phyloP scores from a whole-genome alignment of 352 stramenopile species.

The Pythium scleroteichum region DNA sequence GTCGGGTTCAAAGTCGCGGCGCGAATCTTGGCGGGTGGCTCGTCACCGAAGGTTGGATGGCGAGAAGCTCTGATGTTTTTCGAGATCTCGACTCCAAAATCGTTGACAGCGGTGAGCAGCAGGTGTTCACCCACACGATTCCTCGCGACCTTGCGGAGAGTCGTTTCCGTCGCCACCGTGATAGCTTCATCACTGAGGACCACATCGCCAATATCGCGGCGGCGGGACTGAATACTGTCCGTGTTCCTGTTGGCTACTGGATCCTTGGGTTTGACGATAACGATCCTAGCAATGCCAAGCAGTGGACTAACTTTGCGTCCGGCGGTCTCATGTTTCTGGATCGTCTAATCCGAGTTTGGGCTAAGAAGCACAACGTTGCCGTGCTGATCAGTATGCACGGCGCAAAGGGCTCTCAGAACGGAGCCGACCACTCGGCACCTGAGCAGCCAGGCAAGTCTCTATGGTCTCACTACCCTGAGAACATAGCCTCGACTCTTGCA shows the following conservation, averaged over 20 bases:
- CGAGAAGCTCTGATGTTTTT: conserved; percentile 53
- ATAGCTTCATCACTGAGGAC: conserved; percentile 66
- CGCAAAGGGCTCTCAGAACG: conserved; percentile 78
- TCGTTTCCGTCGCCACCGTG: conserved; percentile 54
- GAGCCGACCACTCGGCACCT: conserved; percentile 65
- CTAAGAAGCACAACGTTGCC: conserved; percentile 42
- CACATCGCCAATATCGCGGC: conserved; percentile 43
- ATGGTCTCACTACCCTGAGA: conserved; percentile 53
- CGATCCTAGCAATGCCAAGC: conserved; percentile 35
- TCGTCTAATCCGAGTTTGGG: conserved; percentile 38
- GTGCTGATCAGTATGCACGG: conserved; percentile 61
- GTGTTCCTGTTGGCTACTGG: conserved; percentile 80
- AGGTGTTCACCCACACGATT: conserved; percentile 47
- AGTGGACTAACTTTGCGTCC: conserved; percentile 52
- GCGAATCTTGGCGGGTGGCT: conserved; percentile 85
- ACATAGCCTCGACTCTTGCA: conserved; percentile 58
- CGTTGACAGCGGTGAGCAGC: conserved; percentile 54
- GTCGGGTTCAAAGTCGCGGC: conserved; percentile 44
- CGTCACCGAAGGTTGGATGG: conserved; percentile 83
- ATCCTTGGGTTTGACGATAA: conserved; percentile 69
- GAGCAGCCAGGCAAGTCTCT: conserved; percentile 40
- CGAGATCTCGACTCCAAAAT: conserved; percentile 39
- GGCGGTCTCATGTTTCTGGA: conserved; percentile 52
- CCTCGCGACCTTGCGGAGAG: conserved; percentile 37
- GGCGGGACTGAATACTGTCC: conserved; percentile 75